Evolutionary conservation across 106 monocot species (phyloP), one percentile per base, ranked within the genome.

Genomic region (Ottelia alismoides): DNA sequence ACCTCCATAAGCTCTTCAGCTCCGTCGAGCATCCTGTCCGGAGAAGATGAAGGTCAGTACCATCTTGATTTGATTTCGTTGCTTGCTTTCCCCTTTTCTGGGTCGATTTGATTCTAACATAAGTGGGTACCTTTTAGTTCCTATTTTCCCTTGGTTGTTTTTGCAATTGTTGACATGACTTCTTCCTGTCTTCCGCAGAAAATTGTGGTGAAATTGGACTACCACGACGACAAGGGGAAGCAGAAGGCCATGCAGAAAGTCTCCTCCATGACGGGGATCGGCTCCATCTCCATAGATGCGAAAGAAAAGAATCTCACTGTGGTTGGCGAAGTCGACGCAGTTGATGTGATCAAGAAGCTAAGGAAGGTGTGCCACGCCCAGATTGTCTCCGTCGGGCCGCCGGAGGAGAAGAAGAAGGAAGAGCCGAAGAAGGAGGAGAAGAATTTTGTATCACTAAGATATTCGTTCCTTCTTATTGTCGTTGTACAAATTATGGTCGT

Each of bases 161-260:
- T n/a, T n/a, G n/a, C n/a, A n/a, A n/a, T n/a, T n/a, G n/a, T n/a
- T n/a, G n/a, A n/a, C n/a, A n/a, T n/a, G n/a, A n/a, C n/a, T n/a
- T n/a, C n/a, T n/a, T n/a, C n/a, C n/a, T n/a, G n/a, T n/a, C n/a
- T 49, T 19, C 27, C 49, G 47, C 58, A 67, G 67, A 57, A 49
- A 51, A 26, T 67, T 20, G 67, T 67, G 23, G 14, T 67, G 24
- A 67, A 56, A 16, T 24, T 67, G 30, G 49, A 58, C 14, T 11
- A 58, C 25, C 29, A 49, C 20, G 58, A 67, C 23, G 57, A 25
- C 31, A 49, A 51, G 25, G 50, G 19, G 2, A 58, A 67, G 58
- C 20, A 50, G 49, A 67, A 58, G 50, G 58, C 58, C 20, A 32
- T 67, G 67, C 57, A 67, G 22, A 26, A 49, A 24, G 58, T 67